These are phyloP conservation scores for Cryptococcus depauperatus DNA, from an alignment of 1,284 basidiomycete species.

Conservation along the genomic window DNA sequence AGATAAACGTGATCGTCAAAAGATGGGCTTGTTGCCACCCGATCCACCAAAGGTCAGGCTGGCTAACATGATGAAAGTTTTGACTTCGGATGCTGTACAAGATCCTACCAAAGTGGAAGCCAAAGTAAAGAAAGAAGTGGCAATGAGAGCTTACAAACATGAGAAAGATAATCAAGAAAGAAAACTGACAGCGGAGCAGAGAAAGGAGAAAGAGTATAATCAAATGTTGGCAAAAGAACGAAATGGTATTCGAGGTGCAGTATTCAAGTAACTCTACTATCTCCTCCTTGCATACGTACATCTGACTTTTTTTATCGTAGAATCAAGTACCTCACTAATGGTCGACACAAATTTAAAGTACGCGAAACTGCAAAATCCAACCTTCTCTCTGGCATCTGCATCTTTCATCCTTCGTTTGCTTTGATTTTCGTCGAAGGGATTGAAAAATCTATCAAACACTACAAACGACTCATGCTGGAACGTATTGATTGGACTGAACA, in stretches of 20 bases:
- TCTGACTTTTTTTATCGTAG: constrained; percentile 46
- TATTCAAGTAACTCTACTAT: constrained; percentile 69
- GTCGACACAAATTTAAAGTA: constrained; percentile 91
- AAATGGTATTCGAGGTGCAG: constrained; percentile 74
- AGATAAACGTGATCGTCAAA: constrained; percentile 89
- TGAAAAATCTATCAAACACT: constrained; percentile 73
- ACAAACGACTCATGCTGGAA: constrained; percentile 76
- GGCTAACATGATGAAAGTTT: constrained; percentile 94
- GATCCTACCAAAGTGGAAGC: constrained; percentile 96
- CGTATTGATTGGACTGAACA: constrained; percentile 94
- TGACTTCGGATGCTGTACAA: constrained; percentile 91
- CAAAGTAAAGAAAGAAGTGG: constrained; percentile 84
- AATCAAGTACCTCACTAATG: constrained; percentile 81
- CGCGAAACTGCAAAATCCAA: constrained; percentile 90
- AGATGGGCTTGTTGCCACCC: constrained; percentile 92
- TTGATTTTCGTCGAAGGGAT: constrained; percentile 92
- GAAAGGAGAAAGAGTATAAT: constrained; percentile 72
- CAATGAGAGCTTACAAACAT: constrained; percentile 76
- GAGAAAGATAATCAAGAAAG: constrained; percentile 85
- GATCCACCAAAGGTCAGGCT: constrained; percentile 91
- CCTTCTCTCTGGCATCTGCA: constrained; percentile 75
- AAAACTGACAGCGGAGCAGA: constrained; percentile 83
- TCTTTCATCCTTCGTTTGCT: constrained; percentile 81
- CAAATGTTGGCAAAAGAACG: constrained; percentile 80
- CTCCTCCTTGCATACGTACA: constrained; percentile 54